Conservation (phyloP, 2,329 filamentous ascomycete genomes). For the Phoma sp. region DNA sequence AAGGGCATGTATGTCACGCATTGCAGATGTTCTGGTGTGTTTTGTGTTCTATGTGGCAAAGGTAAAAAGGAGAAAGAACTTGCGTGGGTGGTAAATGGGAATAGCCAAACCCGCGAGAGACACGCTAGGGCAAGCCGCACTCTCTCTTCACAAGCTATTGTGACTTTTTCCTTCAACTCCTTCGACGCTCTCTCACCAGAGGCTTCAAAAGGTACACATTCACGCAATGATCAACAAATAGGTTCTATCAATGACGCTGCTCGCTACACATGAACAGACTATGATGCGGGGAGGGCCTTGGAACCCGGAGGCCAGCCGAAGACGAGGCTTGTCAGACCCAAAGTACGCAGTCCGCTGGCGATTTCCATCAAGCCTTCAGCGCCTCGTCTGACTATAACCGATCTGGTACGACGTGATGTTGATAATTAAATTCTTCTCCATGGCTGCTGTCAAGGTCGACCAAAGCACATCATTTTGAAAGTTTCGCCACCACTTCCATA, state of each 20-base stretch:
- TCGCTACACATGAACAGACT: not conserved
- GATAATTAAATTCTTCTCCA: not conserved
- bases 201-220: too few species aligned
- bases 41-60: too few species aligned
- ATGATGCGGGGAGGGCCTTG: not conserved
- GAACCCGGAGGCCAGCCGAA: not conserved
- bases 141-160: too few species aligned
- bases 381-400: not conserved
- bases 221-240: not conserved
- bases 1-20: too few species aligned
- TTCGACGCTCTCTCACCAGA: too few species aligned
- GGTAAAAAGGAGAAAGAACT: too few species aligned
- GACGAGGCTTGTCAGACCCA: not conserved
- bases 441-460: not conserved
- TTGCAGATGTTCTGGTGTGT: too few species aligned
- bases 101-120: too few species aligned
- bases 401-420: not conserved
- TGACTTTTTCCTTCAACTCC: too few species aligned
- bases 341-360: not conserved
- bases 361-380: not conserved
- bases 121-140: too few species aligned
- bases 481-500: not conserved
- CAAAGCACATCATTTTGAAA: not conserved
- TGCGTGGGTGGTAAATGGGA: too few species aligned
- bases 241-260: not conserved